These are phyloP conservation scores for Saccharomycopsis sp. DNA, from an alignment of 805 yeast species.

Conservation along the genomic window DNA sequence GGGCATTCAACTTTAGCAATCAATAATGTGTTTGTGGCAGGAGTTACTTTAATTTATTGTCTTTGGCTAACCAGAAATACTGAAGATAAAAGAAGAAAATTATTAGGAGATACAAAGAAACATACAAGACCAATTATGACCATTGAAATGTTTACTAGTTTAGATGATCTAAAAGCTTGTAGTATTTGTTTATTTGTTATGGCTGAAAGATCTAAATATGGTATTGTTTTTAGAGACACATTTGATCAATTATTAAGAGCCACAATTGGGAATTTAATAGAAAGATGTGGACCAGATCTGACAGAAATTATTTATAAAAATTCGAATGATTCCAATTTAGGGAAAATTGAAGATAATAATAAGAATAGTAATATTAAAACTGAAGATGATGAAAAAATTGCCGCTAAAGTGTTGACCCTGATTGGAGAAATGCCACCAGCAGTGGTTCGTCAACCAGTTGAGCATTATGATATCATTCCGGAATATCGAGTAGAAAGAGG, in stretches of 20 bases:
- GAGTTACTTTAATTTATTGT: conserved; percentile 56
- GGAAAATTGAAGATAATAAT: neutral
- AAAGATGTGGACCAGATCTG: conserved; percentile 55
- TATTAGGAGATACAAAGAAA: conserved; percentile 45
- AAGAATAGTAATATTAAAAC: neutral
- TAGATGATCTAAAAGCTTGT: conserved; percentile 57
- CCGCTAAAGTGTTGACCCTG: conserved; percentile 19
- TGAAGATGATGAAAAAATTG: neutral
- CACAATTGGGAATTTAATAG: conserved; percentile 50
- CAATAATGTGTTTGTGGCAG: conserved; percentile 59
- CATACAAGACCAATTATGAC: conserved; percentile 52
- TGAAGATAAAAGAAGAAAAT: conserved; percentile 45
- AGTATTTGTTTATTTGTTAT: conserved; percentile 53
- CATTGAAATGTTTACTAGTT: conserved; percentile 40
- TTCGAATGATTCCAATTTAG: neutral
- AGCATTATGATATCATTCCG: conserved; percentile 27
- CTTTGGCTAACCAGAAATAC: conserved; percentile 55
- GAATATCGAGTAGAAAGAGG: conserved; percentile 14
- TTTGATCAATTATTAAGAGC: conserved; percentile 59
- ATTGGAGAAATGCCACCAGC: conserved; percentile 60
- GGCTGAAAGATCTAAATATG: conserved; percentile 57
- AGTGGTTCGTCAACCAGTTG: conserved; percentile 34
- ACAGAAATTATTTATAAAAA: conserved; percentile 37
- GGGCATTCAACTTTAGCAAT: conserved; percentile 61
- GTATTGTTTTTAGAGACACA: conserved; percentile 51